Conservation (phyloP, 1,284 basidiomycete genomes). For the Moniliella sp. region DNA sequence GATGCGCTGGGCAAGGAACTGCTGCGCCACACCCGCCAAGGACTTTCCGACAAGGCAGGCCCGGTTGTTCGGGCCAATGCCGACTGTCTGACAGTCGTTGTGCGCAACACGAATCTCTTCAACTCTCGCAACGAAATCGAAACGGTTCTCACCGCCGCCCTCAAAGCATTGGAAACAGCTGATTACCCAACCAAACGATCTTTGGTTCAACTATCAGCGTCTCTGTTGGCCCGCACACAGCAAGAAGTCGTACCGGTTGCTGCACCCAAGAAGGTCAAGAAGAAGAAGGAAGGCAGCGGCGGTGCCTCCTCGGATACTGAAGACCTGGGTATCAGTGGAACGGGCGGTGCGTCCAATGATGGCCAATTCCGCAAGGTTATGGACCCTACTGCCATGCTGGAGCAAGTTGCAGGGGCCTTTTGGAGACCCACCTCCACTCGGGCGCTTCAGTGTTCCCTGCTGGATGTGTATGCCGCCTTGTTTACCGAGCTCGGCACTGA, state of each 20-base stretch:
- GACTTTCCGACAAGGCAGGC: conserved; percentile 60
- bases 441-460: conserved; percentile 57
- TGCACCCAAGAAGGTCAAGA: conserved; percentile 34
- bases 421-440: conserved; percentile 48
- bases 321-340: conserved; percentile 39
- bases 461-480: conserved; percentile 67
- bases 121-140: conserved; percentile 50
- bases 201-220: conserved; percentile 57
- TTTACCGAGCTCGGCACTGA: conserved; percentile 51
- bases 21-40: conserved; percentile 56
- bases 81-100: conserved; percentile 37
- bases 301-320: conserved; percentile 43
- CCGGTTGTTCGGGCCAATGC: conserved; percentile 66
- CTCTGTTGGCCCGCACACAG: conserved; percentile 66
- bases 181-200: conserved; percentile 65
- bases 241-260: conserved; percentile 40
- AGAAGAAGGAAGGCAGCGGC: conserved; percentile 39
- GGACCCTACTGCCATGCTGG: conserved; percentile 58
- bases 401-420: conserved; percentile 53
- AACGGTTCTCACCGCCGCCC: conserved; percentile 45
- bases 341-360: conserved; percentile 41
- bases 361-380: conserved; percentile 51
- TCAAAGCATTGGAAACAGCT: conserved; percentile 51
- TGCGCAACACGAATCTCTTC: conserved; percentile 16
- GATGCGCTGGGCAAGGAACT: conserved; percentile 62